Percentiles rank a stretch among this genome's conserved stretches.
phyloP scores from a whole-genome alignment of 2,329 filamentous ascomycete species.

The Penicillium decumbens region DNA sequence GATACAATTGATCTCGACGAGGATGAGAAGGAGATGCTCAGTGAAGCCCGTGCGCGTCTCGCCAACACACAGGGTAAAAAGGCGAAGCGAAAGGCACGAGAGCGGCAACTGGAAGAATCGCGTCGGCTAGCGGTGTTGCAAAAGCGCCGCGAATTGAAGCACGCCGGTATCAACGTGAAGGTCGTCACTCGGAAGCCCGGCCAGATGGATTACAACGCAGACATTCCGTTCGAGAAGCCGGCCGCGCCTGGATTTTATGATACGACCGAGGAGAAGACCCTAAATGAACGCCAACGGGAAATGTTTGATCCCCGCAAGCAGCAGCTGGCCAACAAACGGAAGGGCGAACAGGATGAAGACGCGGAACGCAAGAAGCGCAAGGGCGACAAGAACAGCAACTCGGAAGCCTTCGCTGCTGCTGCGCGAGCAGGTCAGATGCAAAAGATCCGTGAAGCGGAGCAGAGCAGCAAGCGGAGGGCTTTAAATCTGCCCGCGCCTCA shows the following conservation, averaged over 20 bases:
- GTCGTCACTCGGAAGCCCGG: conserved; percentile 85
- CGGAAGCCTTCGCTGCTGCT: conserved; percentile 76
- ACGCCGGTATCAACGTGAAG: conserved; percentile 97
- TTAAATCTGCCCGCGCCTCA: conserved; percentile 85
- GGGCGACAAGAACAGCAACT: conserved; percentile 76
- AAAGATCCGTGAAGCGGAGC: conserved; percentile 90
- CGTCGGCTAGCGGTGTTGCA: conserved; percentile 83
- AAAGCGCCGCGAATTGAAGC: conserved; percentile 94
- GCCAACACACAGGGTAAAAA: conserved; percentile 99
- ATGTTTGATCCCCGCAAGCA: conserved; percentile 90
- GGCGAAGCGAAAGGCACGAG: conserved; percentile 93
- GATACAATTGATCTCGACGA: conserved; percentile 98
- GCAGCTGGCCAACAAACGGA: conserved; percentile 85
- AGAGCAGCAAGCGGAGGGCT: conserved; percentile 83
- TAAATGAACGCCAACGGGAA: conserved; percentile 78
- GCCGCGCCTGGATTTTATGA: conserved; percentile 88
- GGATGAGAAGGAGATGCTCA: conserved; percentile 99
- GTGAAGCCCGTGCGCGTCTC: conserved; percentile 89
- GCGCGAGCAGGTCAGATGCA: conserved; percentile 92
- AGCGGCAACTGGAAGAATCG: conserved; percentile 92
- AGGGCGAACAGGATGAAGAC: conserved; percentile 82
- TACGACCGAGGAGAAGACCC: conserved; percentile 72
- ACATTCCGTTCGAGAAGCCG: conserved; percentile 95
- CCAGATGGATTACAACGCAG: conserved; percentile 99
- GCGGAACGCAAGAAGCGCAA: conserved; percentile 78